These are phyloP conservation scores for Brassica incana DNA, from an alignment of 345 rosid species.

Conservation along the genomic window DNA sequence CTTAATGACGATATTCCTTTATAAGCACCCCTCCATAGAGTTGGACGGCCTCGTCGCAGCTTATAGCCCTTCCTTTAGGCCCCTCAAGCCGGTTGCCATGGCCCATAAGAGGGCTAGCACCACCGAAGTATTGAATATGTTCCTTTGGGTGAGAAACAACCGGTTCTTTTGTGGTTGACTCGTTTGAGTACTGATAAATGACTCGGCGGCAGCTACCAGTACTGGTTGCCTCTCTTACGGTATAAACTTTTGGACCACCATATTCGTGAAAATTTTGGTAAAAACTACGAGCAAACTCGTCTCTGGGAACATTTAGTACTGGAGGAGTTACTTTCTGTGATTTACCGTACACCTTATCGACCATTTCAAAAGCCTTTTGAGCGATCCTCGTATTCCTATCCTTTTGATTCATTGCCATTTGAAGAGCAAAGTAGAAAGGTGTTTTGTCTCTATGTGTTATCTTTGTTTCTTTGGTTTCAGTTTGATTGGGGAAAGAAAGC, in stretches of 20 bases:
- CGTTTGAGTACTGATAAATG: constrained; percentile 9
- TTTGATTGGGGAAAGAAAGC: background rate
- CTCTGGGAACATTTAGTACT: constrained; percentile 13
- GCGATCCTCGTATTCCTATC: constrained; percentile 20
- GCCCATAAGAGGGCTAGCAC: constrained; percentile 13
- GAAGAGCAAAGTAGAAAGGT: constrained; percentile 11
- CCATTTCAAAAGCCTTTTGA: constrained; percentile 32
- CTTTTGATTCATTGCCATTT: constrained; percentile 35
- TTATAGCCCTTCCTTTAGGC: constrained; percentile 25
- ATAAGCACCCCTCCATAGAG: constrained; percentile 40
- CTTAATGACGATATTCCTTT: constrained; percentile 29
- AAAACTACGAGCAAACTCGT: constrained; percentile 18
- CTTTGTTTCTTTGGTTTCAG: constrained; percentile 21
- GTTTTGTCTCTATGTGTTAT: background rate
- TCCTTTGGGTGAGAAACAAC: constrained; percentile 21
- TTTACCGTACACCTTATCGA: constrained; percentile 24
- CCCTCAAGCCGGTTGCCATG: constrained; percentile 12
- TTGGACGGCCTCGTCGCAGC: constrained; percentile 34
- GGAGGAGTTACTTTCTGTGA: background rate
- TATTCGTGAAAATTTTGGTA: constrained; percentile 12
- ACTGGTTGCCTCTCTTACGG: constrained; percentile 13
- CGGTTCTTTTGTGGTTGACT: constrained; percentile 14
- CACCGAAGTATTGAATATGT: constrained; percentile 18
- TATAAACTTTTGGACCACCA: constrained; percentile 19
- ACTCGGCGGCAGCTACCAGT: constrained; percentile 11